A percentile compares a stretch with the other conserved stretches of the same genome.
Conservation (phyloP, 1,284 basidiomycete genomes). For the Hypsizygus ulmarius region DNA sequence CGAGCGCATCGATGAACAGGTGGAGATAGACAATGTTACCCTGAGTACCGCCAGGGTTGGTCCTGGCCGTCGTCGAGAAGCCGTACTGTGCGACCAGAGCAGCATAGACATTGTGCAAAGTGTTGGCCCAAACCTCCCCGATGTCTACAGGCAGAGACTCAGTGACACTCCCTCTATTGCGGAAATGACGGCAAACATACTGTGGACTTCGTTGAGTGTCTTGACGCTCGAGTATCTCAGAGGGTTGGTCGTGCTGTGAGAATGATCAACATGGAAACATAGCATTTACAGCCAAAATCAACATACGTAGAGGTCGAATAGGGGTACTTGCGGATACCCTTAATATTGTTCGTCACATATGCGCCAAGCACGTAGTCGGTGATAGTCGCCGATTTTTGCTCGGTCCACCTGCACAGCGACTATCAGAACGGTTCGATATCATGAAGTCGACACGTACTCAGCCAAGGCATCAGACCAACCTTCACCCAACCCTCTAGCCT, state of each 20-base stretch:
- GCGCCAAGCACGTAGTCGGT: slow-evolving; percentile 36
- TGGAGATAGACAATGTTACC: slow-evolving; percentile 32
- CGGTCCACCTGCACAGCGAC: slow-evolving; percentile 29
- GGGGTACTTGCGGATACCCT: slow-evolving; percentile 27
- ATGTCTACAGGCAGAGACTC: slow-evolving; percentile 12
- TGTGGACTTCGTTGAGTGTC: slow-evolving; percentile 34
- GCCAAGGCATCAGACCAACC: slow-evolving; percentile 49
- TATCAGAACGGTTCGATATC: slow-evolving; percentile 18
- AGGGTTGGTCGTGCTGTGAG: slow-evolving; percentile 26
- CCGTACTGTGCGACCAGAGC: slow-evolving; percentile 32
- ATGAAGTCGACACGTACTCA: slow-evolving; percentile 27
- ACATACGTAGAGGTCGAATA: slow-evolving; percentile 24
- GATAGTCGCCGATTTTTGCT: slow-evolving; percentile 31
- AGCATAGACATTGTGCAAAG: slow-evolving; percentile 42
- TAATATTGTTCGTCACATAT: slow-evolving; percentile 31
- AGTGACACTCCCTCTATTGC: background rate
- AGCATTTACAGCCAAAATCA: slow-evolving; percentile 1
- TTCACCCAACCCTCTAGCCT: slow-evolving; percentile 47
- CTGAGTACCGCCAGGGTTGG: slow-evolving; percentile 26
- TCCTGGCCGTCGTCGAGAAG: slow-evolving; percentile 24
- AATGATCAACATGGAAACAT: background rate
- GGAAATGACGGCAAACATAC: slow-evolving; percentile 15
- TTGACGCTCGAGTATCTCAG: slow-evolving; percentile 33
- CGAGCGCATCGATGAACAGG: slow-evolving; percentile 30
- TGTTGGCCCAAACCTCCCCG: slow-evolving; percentile 44